Base-by-base conservation (phyloP, 225 moss, liverwort and hornwort species). In the Physcomitrellopsis africana region DNA sequence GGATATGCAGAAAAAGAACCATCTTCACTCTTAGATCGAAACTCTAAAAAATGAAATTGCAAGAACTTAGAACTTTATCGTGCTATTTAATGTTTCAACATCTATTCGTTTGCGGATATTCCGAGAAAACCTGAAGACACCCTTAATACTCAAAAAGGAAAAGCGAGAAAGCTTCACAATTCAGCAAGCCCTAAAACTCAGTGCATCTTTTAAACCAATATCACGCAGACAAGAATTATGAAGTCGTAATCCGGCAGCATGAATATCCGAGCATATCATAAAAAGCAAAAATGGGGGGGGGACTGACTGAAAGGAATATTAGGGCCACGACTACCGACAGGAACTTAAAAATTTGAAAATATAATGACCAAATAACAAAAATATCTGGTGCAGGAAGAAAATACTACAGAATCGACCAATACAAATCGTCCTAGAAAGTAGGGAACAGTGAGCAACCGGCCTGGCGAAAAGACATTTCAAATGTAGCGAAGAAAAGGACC, bases 1-100 rank as follows among this genome's bases (percentile, higher is more conserved):
- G 55, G 19, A 51, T 17, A 63, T 20, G 69, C 3, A 51, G 3
- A 56, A 49, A 32, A 56, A 13, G 15, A 37, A 37, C 46, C 53
- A 79, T 42, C 32, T 74, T 63, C 52, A n/a, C 41, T 24, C 55
- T 46, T 55, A 37, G 20, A 37, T 63, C 16, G 23, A 12, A 74
- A 68, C 62, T 55, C 15, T 23, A 69, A 9, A n/a, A 55, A 24
- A 57, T n/a, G 3, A 67, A 68, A 4, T 32, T 16, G 29, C 14
- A 19, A 68, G 37, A 12, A 68, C 17, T 62, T 68, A 17, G 54
- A 68, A 18, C 37, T 58, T 51, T 23, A 65, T 20, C 63, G 44
- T 4, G n/a, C 26, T 44, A 43, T 18, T 14, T 14, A 23, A 23
- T 13, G 51, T 43, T 29, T 7, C 18, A 59, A 3, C 2, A 44